A percentile compares a stretch with the other conserved stretches of the same genome.
These are phyloP conservation scores for Penicillium dipodomyicola DNA, from an alignment of 495 filamentous ascomycete species.

Conservation along the genomic window DNA sequence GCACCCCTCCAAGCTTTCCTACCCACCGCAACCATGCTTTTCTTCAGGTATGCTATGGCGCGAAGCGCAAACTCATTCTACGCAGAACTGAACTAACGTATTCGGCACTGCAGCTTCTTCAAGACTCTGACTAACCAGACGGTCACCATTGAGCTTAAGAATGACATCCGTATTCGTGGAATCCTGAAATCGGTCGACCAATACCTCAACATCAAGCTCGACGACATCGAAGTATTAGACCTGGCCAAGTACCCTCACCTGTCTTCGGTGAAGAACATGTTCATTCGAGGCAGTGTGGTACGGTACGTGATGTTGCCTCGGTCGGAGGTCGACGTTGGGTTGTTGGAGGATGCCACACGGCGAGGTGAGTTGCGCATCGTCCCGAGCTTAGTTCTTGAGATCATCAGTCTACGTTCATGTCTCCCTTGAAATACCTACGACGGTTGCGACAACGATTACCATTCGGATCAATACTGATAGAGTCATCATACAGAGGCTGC, in stretches of 20 bases:
- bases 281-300: constrained; percentile 94
- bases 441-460: background rate
- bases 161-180: constrained; percentile 93
- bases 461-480: constrained; percentile 13
- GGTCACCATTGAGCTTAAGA: constrained; percentile 96
- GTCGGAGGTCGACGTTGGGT: constrained; percentile 79
- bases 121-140: constrained; percentile 98
- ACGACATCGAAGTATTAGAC: constrained; percentile 88
- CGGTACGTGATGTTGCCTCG: constrained; percentile 90
- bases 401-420: background rate
- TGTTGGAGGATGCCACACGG: constrained; percentile 94
- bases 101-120: constrained; percentile 74
- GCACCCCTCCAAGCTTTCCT: constrained; percentile 11
- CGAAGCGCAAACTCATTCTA: constrained; percentile 4
- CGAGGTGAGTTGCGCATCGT: constrained; percentile 61
- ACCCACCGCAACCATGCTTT: constrained; percentile 41
- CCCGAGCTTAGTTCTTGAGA: background rate
- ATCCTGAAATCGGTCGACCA: constrained; percentile 96
- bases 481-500: constrained; percentile 44
- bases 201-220: constrained; percentile 98
- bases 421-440: background rate
- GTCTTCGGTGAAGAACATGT: constrained; percentile 95
- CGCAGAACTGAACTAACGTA: background rate
- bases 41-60: constrained; percentile 41
- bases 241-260: constrained; percentile 91